These are phyloP conservation scores for Parafenestella ontariensis DNA, from an alignment of 2,329 filamentous ascomycete species.

Conservation along the genomic window DNA sequence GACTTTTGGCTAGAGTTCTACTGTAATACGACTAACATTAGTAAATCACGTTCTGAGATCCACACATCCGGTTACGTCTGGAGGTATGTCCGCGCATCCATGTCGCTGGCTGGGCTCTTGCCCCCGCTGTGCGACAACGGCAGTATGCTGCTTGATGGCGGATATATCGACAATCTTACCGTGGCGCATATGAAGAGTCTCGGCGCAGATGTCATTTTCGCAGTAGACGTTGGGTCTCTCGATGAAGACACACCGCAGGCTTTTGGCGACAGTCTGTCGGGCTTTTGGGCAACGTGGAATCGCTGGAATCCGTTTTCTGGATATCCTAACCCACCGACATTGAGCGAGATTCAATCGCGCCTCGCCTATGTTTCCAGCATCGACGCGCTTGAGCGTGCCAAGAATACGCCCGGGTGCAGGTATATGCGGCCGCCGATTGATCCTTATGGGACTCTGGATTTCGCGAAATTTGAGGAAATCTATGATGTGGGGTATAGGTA, in stretches of 20 bases:
- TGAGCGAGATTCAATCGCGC: conserved; percentile 94
- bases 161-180: conserved; percentile 96
- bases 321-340: conserved; percentile 88
- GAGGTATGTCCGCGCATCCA: conserved; percentile 95
- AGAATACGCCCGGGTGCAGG: conserved; percentile 86
- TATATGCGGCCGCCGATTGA: conserved; percentile 98
- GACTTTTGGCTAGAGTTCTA: conserved; percentile 99
- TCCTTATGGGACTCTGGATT: conserved; percentile 90
- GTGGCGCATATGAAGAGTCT: conserved; percentile 97
- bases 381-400: conserved; percentile 91
- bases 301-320: conserved; percentile 95
- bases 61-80: conserved; percentile 97
- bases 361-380: conserved; percentile 95
- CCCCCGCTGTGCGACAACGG: conserved; percentile 97
- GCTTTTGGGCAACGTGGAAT: conserved; percentile 93
- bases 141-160: conserved; percentile 93
- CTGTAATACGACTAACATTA: conserved; percentile 99
- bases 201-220: conserved; percentile 92
- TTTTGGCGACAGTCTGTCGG: conserved; percentile 93
- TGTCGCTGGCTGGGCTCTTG: conserved; percentile 91
- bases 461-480: conserved; percentile 97
- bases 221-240: conserved; percentile 89
- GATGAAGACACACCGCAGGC: conserved; percentile 91
- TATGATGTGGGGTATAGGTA: conserved; percentile 88
- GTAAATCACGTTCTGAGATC: conserved; percentile 87